phyloP scores from a whole-genome alignment of 352 stramenopile species.

The Pythium phragmiticola region DNA sequence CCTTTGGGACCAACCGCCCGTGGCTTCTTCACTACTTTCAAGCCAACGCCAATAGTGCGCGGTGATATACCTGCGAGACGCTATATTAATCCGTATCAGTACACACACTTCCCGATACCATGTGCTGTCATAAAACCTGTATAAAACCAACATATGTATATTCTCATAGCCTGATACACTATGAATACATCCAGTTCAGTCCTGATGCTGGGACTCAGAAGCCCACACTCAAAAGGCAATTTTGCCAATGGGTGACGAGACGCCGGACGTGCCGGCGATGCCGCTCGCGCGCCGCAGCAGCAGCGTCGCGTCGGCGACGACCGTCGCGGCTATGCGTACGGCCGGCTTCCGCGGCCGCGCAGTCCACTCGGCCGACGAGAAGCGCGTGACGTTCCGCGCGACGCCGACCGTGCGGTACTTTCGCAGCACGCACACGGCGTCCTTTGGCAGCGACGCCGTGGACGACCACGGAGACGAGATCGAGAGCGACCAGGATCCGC shows the following conservation, averaged over 20 bases:
- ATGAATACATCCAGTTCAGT: neutral
- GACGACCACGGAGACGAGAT: conserved; percentile 9
- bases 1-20: neutral
- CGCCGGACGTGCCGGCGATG: neutral
- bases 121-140: neutral
- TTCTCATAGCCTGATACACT: neutral
- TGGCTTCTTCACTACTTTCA: no score
- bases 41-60: no score
- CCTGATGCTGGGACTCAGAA: neutral
- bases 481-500: conserved; percentile 2
- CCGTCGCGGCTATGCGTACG: neutral
- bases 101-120: no score
- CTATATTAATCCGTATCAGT: no score
- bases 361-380: conserved; percentile 12
- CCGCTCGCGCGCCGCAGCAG: conserved; percentile 9
- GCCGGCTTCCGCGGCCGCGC: conserved; percentile 4
- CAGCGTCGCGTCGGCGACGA: conserved; percentile 6
- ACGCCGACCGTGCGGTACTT: conserved; percentile 27
- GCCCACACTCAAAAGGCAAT: neutral
- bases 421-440: conserved; percentile 20
- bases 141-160: neutral
- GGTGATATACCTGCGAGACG: no score
- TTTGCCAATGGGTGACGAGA: conserved; percentile 1
- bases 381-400: conserved; percentile 23
- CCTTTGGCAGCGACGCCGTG: conserved; percentile 7